Conservation (phyloP, 345 rosid species). For the Ceriops zippeliana region DNA sequence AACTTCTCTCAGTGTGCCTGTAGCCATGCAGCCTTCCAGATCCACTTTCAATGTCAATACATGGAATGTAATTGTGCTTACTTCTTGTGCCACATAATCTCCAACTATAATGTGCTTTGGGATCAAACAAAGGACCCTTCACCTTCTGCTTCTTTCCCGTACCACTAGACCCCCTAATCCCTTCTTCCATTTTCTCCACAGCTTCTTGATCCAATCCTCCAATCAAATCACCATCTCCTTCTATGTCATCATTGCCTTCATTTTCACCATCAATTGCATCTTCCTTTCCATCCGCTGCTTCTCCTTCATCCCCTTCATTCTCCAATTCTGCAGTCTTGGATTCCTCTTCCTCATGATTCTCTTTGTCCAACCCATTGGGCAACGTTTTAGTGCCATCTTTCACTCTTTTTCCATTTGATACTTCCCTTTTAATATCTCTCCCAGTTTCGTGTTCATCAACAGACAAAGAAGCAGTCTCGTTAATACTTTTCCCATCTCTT, state of each 20-base stretch:
- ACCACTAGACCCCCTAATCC: slow-evolving; percentile 27
- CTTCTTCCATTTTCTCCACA: slow-evolving; percentile 43
- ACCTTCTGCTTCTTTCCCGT: slow-evolving; percentile 47
- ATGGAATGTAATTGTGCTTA: slow-evolving; percentile 93
- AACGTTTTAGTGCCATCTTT: slow-evolving; percentile 31
- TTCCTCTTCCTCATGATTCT: slow-evolving; percentile 38
- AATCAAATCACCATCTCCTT: slow-evolving; percentile 40
- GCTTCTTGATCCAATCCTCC: slow-evolving; percentile 47
- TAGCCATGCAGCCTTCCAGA: slow-evolving; percentile 60
- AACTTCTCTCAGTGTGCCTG: slow-evolving; percentile 84
- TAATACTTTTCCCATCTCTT: slow-evolving; percentile 38
- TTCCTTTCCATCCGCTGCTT: slow-evolving; percentile 52
- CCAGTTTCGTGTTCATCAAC: slow-evolving; percentile 43
- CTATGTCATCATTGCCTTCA: slow-evolving; percentile 39
- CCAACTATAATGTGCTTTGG: slow-evolving; percentile 78
- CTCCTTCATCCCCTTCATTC: slow-evolving; percentile 42
- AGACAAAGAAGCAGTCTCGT: slow-evolving; percentile 36
- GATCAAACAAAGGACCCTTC: slow-evolving; percentile 87
- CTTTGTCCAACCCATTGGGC: slow-evolving; percentile 35
- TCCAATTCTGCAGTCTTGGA: slow-evolving; percentile 42
- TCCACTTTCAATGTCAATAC: slow-evolving; percentile 71
- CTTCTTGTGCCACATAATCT: slow-evolving; percentile 78
- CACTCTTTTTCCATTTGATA: slow-evolving; percentile 32
- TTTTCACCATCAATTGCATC: slow-evolving; percentile 40
- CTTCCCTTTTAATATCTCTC: slow-evolving; percentile 39